A percentile compares a stretch with the other conserved stretches of the same genome.
These are phyloP conservation scores for Cantharellus anzutake DNA, from an alignment of 768 basidiomycete genomes.

Conservation along the genomic window DNA sequence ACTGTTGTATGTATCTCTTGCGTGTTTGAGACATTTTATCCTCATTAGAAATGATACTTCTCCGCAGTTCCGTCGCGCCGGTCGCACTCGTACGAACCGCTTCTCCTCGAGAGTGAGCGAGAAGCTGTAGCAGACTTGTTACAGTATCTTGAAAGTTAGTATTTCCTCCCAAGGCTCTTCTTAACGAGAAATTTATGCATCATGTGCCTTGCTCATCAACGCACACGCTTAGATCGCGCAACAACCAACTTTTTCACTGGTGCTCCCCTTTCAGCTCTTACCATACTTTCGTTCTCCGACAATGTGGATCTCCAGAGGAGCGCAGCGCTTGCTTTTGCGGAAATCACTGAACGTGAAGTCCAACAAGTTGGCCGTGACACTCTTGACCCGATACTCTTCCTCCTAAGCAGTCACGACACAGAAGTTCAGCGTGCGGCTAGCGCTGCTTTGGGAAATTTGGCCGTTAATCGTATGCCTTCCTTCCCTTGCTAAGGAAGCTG, in stretches of 20 bases:
- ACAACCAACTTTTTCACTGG: constrained; percentile 98
- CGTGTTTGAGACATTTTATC: neutral
- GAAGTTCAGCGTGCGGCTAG: constrained; percentile 98
- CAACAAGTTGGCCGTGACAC: constrained; percentile 92
- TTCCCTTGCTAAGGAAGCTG: constrained; percentile 2
- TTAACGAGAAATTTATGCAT: neutral
- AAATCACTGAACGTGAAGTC: constrained; percentile 99
- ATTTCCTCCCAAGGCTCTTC: neutral
- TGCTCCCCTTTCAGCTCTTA: constrained; percentile 77
- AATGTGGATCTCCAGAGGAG: constrained; percentile 98
- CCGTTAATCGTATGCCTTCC: constrained; percentile 72
- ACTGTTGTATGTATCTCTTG: constrained; percentile 3
- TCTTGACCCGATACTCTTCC: constrained; percentile 92
- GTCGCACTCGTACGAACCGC: constrained; percentile 73
- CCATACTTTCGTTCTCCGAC: constrained; percentile 94
- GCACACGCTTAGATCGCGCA: constrained; percentile 54
- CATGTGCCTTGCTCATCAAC: neutral
- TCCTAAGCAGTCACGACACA: constrained; percentile 92
- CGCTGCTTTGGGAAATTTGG: constrained; percentile 91
- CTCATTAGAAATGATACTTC: neutral
- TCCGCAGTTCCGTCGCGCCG: constrained; percentile 52
- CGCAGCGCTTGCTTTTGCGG: constrained; percentile 94
- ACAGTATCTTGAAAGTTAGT: constrained; percentile 91
- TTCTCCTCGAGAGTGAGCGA: constrained; percentile 80
- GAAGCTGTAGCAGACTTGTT: constrained; percentile 96